Base-by-base conservation (phyloP, 208 protist species). In the Trypanosoma mega region DNA sequence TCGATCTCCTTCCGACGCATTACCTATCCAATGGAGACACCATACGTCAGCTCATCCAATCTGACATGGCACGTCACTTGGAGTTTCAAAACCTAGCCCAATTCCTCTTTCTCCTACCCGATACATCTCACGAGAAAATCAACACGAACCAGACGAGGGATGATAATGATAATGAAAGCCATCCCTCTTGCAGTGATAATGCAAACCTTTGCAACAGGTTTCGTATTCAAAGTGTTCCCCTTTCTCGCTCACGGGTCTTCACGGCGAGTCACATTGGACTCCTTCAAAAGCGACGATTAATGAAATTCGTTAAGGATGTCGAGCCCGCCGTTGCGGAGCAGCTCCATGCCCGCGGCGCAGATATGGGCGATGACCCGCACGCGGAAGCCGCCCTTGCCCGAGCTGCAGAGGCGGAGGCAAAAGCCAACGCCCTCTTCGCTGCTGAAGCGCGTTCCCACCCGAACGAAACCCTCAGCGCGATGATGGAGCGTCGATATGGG, bases 281-380 rank as follows among this genome's bases (percentile, higher is more conserved):
- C n/a, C 54, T 93, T 16, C 90, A 97, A 53, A 98, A 97, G 83
- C 83, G 90, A 6, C 81, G 90, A 8, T 54, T 98, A 29, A 96
- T 97, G 83, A 80, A 88, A 43, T 96, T 98, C 51, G 75, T 97
- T 26, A 92, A 92, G 63, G 84, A 84, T 56, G 68, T 91, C 8
- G 82, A 88, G 58, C 73, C 83, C 0, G 37, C 59, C 7, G 54
- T 95, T 16, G 88, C 73, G 24, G 88, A 95, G 74, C 68, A 80
- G 34, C 61, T 85, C n/a, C 88, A 95, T 68, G 85, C 88, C 21
- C 77, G 70, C 36, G 72, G 58, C 1, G 78, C 78, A 5, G 76
- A 73, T 53, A 59, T 74, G 3, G 72, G 72, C 0, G 84, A 90
- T 52, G 57, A 80, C 31, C 66, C 76, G 7, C 23, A 67, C 63